Percentiles rank a stretch among this genome's conserved stretches.
These are phyloP conservation scores for Podaxis carcinomalis DNA, from an alignment of 768 basidiomycete species.

Conservation along the genomic window DNA sequence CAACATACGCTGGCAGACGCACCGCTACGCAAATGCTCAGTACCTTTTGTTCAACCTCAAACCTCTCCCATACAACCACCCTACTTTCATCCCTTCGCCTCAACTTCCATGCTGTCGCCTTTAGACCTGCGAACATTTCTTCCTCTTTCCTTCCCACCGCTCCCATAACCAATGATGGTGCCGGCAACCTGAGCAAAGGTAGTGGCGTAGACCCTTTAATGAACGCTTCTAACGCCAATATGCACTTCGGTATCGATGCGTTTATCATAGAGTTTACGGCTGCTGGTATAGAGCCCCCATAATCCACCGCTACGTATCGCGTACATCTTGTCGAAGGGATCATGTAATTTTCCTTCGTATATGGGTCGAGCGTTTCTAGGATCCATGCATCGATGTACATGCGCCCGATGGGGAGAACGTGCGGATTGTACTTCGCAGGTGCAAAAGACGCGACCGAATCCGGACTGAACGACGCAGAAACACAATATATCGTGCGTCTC, in stretches of 20 bases:
- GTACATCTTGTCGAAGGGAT: conserved; percentile 93
- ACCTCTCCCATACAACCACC: conserved; percentile 51
- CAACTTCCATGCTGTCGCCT: conserved; percentile 53
- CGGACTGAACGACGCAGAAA: conserved; percentile 77
- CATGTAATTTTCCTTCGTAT: conserved; percentile 88
- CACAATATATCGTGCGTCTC: conserved; percentile 72
- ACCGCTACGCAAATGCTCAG: conserved; percentile 53
- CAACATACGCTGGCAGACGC: conserved; percentile 21
- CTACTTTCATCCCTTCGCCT: conserved; percentile 56
- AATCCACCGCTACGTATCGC: conserved; percentile 80
- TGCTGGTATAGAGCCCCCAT: conserved; percentile 78
- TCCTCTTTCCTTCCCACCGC: conserved; percentile 41
- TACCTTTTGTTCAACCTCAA: conserved; percentile 42
- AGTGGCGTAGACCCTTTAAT: conserved; percentile 56
- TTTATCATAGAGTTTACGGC: conserved; percentile 87
- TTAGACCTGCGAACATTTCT: conserved; percentile 31
- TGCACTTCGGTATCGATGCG: conserved; percentile 63
- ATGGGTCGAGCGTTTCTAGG: conserved; percentile 93
- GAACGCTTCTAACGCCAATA: conserved; percentile 71
- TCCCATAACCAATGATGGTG: conserved; percentile 53
- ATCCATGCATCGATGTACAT: conserved; percentile 93
- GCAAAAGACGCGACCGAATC: conserved; percentile 57
- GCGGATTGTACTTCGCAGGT: conserved; percentile 70
- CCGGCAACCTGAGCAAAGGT: conserved; percentile 67
- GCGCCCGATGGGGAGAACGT: conserved; percentile 69